phyloP scores from a whole-genome alignment of 1,284 basidiomycete genomes.

The Vanrija sp. region DNA sequence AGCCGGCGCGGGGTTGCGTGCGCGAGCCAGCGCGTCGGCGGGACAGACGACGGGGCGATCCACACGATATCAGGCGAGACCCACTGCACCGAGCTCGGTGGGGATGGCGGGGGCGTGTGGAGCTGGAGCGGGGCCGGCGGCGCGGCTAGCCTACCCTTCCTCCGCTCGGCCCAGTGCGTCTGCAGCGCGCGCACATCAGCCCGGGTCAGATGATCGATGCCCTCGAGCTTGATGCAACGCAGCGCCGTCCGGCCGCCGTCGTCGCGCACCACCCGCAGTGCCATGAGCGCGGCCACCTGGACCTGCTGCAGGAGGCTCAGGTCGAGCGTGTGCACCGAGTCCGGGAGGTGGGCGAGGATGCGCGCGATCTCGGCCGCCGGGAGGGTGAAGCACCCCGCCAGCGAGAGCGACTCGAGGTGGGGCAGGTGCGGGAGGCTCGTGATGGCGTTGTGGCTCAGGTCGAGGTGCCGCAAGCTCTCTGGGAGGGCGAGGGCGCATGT shows the following conservation, averaged over 20 bases:
- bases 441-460: constrained; percentile 31
- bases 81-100: neutral
- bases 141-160: neutral
- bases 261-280: constrained; percentile 18
- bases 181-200: constrained; percentile 32
- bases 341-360: constrained; percentile 26
- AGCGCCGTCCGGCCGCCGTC: constrained; percentile 13
- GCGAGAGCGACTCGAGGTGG: constrained; percentile 16
- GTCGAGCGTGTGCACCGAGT: constrained; percentile 20
- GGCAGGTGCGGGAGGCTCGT: constrained; percentile 10
- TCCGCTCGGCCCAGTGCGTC: constrained; percentile 27
- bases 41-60: neutral
- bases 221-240: constrained; percentile 30
- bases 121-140: neutral
- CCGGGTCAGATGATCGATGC: constrained; percentile 39
- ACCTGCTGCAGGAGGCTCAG: constrained; percentile 28
- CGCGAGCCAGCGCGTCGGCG: neutral
- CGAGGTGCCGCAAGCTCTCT: constrained; percentile 15
- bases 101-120: neutral
- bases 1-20: neutral
- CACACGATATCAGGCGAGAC: neutral
- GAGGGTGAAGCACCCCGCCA: constrained; percentile 26
- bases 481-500: neutral
- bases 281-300: constrained; percentile 18
- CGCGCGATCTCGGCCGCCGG: constrained; percentile 3